Conservation (phyloP, 352 stramenopile species). For the Phytophthora hybrid region DNA sequence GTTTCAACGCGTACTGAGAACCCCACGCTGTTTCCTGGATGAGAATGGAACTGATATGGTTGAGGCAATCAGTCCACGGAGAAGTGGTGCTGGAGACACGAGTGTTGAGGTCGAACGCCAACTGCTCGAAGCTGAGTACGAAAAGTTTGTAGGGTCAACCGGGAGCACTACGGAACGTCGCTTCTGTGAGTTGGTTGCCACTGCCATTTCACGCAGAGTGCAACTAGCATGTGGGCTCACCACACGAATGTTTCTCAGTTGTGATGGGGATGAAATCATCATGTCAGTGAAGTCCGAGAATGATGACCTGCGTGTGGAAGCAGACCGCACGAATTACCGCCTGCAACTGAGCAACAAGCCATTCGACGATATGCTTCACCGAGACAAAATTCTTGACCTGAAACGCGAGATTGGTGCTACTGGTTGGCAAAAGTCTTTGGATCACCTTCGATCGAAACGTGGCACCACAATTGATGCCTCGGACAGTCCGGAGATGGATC, state of each 20-base stretch:
- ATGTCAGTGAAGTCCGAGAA: slow-evolving; percentile 81
- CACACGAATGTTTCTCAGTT: slow-evolving; percentile 74
- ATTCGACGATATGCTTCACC: slow-evolving; percentile 61
- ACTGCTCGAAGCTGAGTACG: slow-evolving; percentile 64
- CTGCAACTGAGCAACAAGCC: slow-evolving; percentile 76
- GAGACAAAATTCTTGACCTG: slow-evolving; percentile 60
- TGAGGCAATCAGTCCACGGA: slow-evolving; percentile 24
- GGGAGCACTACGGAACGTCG: slow-evolving; percentile 52
- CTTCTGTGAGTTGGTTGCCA: slow-evolving; percentile 73
- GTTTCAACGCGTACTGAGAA: slow-evolving; percentile 68
- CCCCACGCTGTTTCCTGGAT: slow-evolving; percentile 67
- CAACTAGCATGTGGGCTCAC: slow-evolving; percentile 76
- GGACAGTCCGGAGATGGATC: slow-evolving; percentile 70
- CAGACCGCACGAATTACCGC: slow-evolving; percentile 69
- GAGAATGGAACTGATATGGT: slow-evolving; percentile 55
- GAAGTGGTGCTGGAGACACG: slow-evolving; percentile 44
- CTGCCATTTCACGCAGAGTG: slow-evolving; percentile 60
- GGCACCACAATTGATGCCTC: slow-evolving; percentile 38
- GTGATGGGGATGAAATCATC: slow-evolving; percentile 74
- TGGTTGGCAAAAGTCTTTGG: slow-evolving; percentile 49
- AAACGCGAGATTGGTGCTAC: slow-evolving; percentile 55
- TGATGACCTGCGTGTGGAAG: slow-evolving; percentile 70
- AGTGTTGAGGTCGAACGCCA: slow-evolving; percentile 34
- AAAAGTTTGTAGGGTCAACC: slow-evolving; percentile 48
- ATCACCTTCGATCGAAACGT: slow-evolving; percentile 55